Percentiles rank a stretch among this genome's conserved stretches.
Conservation (phyloP, 2,329 filamentous ascomycete genomes). For the Metarhizium robertsii region DNA sequence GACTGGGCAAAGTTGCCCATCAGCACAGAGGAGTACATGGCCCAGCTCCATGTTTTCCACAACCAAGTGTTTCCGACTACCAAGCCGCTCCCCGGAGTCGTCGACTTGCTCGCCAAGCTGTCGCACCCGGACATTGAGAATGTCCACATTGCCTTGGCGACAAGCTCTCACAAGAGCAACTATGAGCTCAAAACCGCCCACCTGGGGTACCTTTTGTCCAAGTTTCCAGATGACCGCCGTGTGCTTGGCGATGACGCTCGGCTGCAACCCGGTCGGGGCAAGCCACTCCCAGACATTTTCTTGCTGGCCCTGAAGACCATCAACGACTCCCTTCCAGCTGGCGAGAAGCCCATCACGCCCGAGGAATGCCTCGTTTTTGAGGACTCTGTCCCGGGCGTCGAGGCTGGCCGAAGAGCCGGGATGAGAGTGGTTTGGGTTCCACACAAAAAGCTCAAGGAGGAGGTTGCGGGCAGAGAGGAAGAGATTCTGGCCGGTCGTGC, state of each 20-base stretch:
- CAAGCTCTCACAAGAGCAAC: slow-evolving; percentile 63
- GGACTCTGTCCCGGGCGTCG: slow-evolving; percentile 87
- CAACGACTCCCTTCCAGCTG: slow-evolving; percentile 60
- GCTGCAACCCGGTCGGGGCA: slow-evolving; percentile 72
- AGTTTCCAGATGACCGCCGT: slow-evolving; percentile 60
- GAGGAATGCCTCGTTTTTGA: slow-evolving; percentile 95
- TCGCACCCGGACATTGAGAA: slow-evolving; percentile 25
- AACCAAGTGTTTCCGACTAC: slow-evolving; percentile 60
- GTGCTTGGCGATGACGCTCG: slow-evolving; percentile 80
- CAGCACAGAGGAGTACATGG: slow-evolving; percentile 54
- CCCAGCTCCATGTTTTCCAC: slow-evolving; percentile 55
- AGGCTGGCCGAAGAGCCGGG: slow-evolving; percentile 79
- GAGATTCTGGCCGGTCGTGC: slow-evolving; percentile 78
- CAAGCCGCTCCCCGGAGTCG: slow-evolving; percentile 72
- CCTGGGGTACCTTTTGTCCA: slow-evolving; percentile 46
- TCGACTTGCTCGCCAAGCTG: slow-evolving; percentile 55
- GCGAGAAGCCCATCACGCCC: slow-evolving; percentile 58
- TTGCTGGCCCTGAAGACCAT: slow-evolving; percentile 75
- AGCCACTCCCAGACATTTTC: slow-evolving; percentile 93
- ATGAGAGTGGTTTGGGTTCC: slow-evolving; percentile 95
- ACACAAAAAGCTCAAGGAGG: slow-evolving; percentile 65
- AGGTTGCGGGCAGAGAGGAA: slow-evolving; percentile 67
- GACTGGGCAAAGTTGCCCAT: slow-evolving; percentile 85
- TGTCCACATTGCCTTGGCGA: slow-evolving; percentile 79
- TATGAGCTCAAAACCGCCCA: slow-evolving; percentile 68